Evolutionary conservation across 2,329 filamentous ascomycete species (phyloP).

Genomic region (Ophiostoma ips): DNA sequence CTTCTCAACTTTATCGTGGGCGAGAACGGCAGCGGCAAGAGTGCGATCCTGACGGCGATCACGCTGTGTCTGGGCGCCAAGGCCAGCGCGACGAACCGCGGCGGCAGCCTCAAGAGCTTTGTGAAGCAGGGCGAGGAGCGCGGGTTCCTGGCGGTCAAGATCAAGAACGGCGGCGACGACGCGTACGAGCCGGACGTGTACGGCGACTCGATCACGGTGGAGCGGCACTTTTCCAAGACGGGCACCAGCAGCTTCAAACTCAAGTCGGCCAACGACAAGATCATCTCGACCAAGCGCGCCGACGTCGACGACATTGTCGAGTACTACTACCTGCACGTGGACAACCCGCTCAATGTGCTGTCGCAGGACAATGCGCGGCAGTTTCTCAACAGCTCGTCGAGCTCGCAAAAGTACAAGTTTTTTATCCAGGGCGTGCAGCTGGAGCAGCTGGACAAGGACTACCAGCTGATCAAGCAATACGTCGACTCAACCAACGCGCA

Average conservation of each 20-base stretch:
- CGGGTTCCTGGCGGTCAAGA: slow-evolving; percentile 62
- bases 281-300: slow-evolving; percentile 68
- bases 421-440: slow-evolving; percentile 91
- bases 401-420: slow-evolving; percentile 85
- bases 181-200: slow-evolving; percentile 75
- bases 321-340: slow-evolving; percentile 84
- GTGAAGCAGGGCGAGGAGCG: slow-evolving; percentile 79
- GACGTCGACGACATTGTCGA: slow-evolving; percentile 91
- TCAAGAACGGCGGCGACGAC: slow-evolving; percentile 80
- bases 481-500: slow-evolving; percentile 59
- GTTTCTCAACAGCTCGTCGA: slow-evolving; percentile 74
- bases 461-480: slow-evolving; percentile 66
- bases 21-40: slow-evolving; percentile 96
- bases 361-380: slow-evolving; percentile 91
- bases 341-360: slow-evolving; percentile 91
- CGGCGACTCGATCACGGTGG: slow-evolving; percentile 76
- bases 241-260: slow-evolving; percentile 77
- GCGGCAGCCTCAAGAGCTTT: slow-evolving; percentile 71
- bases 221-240: slow-evolving; percentile 67
- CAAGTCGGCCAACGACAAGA: slow-evolving; percentile 55
- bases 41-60: slow-evolving; percentile 82
- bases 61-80: slow-evolving; percentile 93
- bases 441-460: slow-evolving; percentile 83
- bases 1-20: slow-evolving; percentile 97
- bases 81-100: slow-evolving; percentile 82